Base-by-base conservation (phyloP, 2,329 filamentous ascomycete species). In the Calycina marina region DNA sequence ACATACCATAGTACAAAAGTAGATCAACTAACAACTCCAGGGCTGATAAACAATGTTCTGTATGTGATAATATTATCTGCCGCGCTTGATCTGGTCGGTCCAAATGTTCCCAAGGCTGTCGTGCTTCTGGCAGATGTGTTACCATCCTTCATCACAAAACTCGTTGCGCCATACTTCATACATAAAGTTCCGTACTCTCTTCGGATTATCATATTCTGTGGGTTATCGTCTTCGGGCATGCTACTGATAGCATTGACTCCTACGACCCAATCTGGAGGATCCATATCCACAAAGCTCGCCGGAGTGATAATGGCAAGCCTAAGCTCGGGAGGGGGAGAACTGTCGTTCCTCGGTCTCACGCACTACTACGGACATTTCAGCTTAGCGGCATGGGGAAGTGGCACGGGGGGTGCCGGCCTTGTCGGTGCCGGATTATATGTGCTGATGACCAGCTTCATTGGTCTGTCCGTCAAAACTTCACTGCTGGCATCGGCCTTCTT, bases 61-160 rank as follows among this genome's bases (percentile, higher is more conserved):
- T 96, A 94, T 58, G 88, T 96, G 35, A 82, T 96, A 55, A 90
- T 96, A 52, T 78, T 98, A 49, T 92, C 85, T 17, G 82, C 90
- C 20, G 90, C 90, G 3, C 80, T 94, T 48, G 90, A 98, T 51
- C 80, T 98, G 40, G 90, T 96, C 46, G 88, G 88, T 20, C 77
- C 82, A 18, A 56, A 64, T 42, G 67, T 94, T 2, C 90, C 90
- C 30, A 96, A 96, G 56, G 84, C 82, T 46, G 70, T 92, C 35
- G 88, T 98, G 34, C 76, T 96, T 34, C 80, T 96, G 40, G 85
- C 85, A 53, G 85, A 94, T 55, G 84, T 96, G 34, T 63, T 93
- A 14, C 90, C 90, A 2, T 85, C 82, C 8, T 93, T 98, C 57
- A 55, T 81, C 34, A 82, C 79, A 31, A 96, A 96, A 56, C 69